Evolutionary conservation across 306 rosid genomes (phyloP), one percentile per base, ranked within the genome.

Genomic region (Quercus variabilis): DNA sequence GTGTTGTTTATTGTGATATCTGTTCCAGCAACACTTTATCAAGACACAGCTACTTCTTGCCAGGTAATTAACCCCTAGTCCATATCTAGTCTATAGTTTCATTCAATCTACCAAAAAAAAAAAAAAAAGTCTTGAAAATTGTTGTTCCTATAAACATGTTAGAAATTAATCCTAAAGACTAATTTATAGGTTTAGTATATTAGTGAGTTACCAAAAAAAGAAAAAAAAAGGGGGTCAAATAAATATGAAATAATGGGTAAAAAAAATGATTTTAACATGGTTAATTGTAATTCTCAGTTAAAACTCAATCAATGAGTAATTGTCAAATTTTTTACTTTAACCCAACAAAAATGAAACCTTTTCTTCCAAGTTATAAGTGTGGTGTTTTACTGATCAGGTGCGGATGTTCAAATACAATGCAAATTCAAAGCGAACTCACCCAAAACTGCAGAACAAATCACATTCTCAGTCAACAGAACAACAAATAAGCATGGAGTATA

Each of bases 1-100:
- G 97, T 23, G 83, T 82, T 20, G 93, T 92, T 81, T 92, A 87
- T 59, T 92, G 97, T 86, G 97, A 92, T 78, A 76, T 89, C 11
- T 92, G 94, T 80, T 88, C 89, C 52, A 90, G 63, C 81, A 87
- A 72, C 81, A 84, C 80, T 55, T 76, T 92, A 82, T 87, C 94
- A 31, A 86, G 75, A 62, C 86, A 91, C 33, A 87, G 97, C 89
- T 92, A 90, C 84, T 88, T 92, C 76, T 70, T 92, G 76, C 84
- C 91, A 71, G 97, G 94, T 92, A 90, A 72, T 69, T 23, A 21
- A 51, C 26, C 28, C 69, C 26, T 19, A 5, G 4, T 1, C 20
- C 3, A 10, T 30, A 80, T 31, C 46, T 71, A 9, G 51, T 19
- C 60, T 30, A 1, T 46, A 20, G 60, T 69, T 71, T 75, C 65